Evolutionary conservation across 257 asterid genomes (phyloP), one percentile per base, ranked within the genome.

Genomic region (Forsythia suspensa): DNA sequence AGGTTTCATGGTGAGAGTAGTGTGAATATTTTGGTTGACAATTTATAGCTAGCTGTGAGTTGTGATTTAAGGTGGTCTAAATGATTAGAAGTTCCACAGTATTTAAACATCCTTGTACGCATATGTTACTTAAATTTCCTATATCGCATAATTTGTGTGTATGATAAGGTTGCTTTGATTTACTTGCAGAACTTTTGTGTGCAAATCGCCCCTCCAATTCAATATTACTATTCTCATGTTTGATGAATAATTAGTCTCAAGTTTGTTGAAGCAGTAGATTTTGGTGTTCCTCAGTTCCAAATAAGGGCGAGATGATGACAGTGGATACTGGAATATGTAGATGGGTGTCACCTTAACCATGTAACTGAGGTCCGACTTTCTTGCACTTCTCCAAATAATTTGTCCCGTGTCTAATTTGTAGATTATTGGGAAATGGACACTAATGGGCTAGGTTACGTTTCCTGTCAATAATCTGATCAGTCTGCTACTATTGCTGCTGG

Each of bases 231-330:
- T 57, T 57, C 66, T 18, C 29, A 57, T 57, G 21, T 55, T 4
- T 55, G 29, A n/a, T 55, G 24, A n/a, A 48, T 76, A 38, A 73
- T 76, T 72, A 79, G 77, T 38, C 38, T 65, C 40, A 73, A 87
- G 90, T 87, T 82, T 80, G 87, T 87, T 76, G 85, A 87, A 77
- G 88, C 80, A 74, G 85, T 88, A 77, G 88, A 84, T 80, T 87
- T 87, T 80, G 90, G 90, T 42, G 81, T 87, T 82, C 85, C 90
- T 73, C 88, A 87, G 67, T 77, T 84, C 55, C 87, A 75, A 68
- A 70, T 40, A 81, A 68, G 42, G 90, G 71, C 70, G 87, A 88
- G 63, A 83, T 80, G 70, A 87, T 87, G 88, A 87, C 87, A 59
- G 88, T 88, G 52, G 88, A 87, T 84, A 84, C 88, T 65, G 88